phyloP scores from a whole-genome alignment of 306 rosid genomes.

The Vigna mungo region DNA sequence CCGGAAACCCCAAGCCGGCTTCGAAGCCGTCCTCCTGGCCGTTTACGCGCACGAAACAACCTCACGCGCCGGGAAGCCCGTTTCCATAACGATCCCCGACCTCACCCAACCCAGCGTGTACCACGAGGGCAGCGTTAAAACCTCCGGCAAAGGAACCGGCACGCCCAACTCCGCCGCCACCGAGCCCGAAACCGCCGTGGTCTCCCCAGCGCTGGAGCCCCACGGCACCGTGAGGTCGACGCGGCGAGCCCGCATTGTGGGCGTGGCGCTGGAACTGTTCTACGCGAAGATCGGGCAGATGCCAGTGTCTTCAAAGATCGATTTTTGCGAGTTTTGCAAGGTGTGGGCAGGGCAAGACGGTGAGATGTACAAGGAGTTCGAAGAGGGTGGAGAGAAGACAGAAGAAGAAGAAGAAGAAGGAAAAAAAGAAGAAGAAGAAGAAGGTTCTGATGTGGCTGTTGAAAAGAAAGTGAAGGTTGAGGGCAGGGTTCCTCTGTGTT shows the following conservation, averaged over 20 bases:
- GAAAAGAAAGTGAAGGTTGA: constrained; percentile 1
- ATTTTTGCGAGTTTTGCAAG: constrained; percentile 68
- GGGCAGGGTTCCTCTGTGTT: constrained; percentile 71
- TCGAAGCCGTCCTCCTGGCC: constrained; percentile 80
- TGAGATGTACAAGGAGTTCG: constrained; percentile 32
- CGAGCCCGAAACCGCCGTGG: constrained; percentile 46
- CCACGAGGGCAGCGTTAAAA: constrained; percentile 54
- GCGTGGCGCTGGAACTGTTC: constrained; percentile 67
- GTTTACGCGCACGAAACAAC: constrained; percentile 74
- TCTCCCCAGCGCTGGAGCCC: constrained; percentile 69
- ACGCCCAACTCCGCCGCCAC: constrained; percentile 51
- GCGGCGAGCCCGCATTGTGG: constrained; percentile 67
- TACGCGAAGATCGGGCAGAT: constrained; percentile 55
- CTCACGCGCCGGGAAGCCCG: constrained; percentile 62
- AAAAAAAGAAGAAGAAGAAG: not conserved
- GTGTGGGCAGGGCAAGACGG: constrained; percentile 70
- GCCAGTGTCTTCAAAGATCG: constrained; percentile 57
- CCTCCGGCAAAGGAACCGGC: constrained; percentile 3
- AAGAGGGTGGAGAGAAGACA: not conserved
- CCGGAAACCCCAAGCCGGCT: constrained; percentile 69
- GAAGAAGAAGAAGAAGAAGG: not conserved
- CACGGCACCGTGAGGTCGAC: constrained; percentile 75
- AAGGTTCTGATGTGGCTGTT: not conserved
- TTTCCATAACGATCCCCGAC: constrained; percentile 66
- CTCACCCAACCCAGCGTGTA: constrained; percentile 64